Base-by-base conservation (phyloP, 352 stramenopile species). In the Peronospora tabacina region DNA sequence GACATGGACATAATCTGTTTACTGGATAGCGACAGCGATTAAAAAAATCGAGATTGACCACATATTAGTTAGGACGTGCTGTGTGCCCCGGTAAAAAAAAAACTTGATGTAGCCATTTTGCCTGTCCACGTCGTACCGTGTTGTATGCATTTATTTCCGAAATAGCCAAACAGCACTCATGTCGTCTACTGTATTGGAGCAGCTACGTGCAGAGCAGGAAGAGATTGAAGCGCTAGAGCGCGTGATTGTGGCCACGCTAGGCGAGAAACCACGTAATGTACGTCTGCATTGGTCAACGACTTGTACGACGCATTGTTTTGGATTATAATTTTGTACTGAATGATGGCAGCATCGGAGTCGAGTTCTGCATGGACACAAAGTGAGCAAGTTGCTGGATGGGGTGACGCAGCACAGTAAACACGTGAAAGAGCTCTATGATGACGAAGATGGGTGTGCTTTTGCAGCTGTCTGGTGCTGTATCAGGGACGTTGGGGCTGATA, bases 131-230 rank as follows among this genome's bases (percentile, higher is more conserved):
- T 45, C 2, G 29, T 15, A 60, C 50, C 37, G 37, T 63, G 28
- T 19, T 4, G 2, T 16, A 9, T 45, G 12, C 34, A n/a, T n/a
- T 47, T 61, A 61, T 46, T 61, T 66, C 45, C 52, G 57, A 57
- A 38, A 17, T 10, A 35, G 6, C 19, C 10, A 8, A 28, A 56
- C 29, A 15, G 12, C 39, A 37, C 36, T 28, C 39, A 94, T 94
- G 83, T 87, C 83, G 70, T 91, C 81, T 30, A 89, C 82, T 15
- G 75, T 87, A 48, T 54, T 94, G 52, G 83, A 94, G 69, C 80
- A 90, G 52, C 73, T 90, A 29, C 78, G 83, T 37, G 66, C 77
- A 7, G 78, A 81, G 32, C 80, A 90, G 46, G 83, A 94, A 59
- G 75, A 85, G 55, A 74, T 92, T 34, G 83, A 94, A 65, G 66